Conservation (phyloP, 2,329 filamentous ascomycete genomes). For the Akanthomyces dipterigenus region DNA sequence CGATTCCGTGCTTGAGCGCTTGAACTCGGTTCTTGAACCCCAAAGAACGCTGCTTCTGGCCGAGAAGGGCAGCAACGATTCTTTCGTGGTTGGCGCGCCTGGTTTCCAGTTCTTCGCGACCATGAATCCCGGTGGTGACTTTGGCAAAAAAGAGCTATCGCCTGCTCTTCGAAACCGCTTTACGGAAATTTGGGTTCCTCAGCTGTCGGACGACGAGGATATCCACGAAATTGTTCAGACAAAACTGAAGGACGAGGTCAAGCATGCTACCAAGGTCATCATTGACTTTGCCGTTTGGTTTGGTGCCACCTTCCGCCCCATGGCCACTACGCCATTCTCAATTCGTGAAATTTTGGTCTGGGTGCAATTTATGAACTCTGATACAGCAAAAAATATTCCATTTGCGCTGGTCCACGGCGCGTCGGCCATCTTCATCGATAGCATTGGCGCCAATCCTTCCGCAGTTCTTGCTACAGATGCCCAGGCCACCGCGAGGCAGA, state of each 20-base stretch:
- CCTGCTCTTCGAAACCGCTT: slow-evolving; percentile 93
- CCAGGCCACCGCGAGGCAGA: slow-evolving; percentile 62
- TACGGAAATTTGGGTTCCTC: slow-evolving; percentile 97
- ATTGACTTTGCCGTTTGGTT: slow-evolving; percentile 93
- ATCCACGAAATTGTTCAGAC: slow-evolving; percentile 77
- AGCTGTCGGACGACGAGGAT: slow-evolving; percentile 77
- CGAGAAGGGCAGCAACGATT: slow-evolving; percentile 84
- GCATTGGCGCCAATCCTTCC: slow-evolving; percentile 88
- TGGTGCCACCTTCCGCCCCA: slow-evolving; percentile 70
- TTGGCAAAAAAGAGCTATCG: slow-evolving; percentile 95
- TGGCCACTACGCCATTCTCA: slow-evolving; percentile 70
- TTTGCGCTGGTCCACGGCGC: slow-evolving; percentile 69
- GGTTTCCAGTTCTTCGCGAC: slow-evolving; percentile 96
- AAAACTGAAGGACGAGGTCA: slow-evolving; percentile 56
- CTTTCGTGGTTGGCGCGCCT: slow-evolving; percentile 64
- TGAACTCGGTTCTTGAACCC: slow-evolving; percentile 94
- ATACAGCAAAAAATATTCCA: slow-evolving; percentile 37
- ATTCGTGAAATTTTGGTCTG: slow-evolving; percentile 89
- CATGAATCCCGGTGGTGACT: slow-evolving; percentile 98
- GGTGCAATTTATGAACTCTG: slow-evolving; percentile 84
- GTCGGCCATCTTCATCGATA: slow-evolving; percentile 92
- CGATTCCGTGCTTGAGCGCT: slow-evolving; percentile 88
- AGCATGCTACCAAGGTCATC: slow-evolving; percentile 58
- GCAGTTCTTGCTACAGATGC: slow-evolving; percentile 70
- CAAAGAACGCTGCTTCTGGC: slow-evolving; percentile 80